Conservation (phyloP, 164 flowering plant species). For the Buxus sempervirens region DNA sequence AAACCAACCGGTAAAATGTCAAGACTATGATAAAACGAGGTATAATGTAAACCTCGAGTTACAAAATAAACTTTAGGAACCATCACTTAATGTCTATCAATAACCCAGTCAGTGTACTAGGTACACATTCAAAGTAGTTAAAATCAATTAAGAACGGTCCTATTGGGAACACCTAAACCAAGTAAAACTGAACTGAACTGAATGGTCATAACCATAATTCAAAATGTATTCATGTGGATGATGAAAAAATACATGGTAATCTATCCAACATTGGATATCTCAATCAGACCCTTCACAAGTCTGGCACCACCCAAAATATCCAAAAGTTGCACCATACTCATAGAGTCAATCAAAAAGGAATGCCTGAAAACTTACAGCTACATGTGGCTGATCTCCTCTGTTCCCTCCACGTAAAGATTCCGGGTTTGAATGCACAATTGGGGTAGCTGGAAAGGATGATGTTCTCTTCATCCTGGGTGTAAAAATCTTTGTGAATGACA, state of each 20-base stretch:
- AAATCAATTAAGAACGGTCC: no score
- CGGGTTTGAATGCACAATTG: constrained; percentile 71
- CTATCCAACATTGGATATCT: not conserved
- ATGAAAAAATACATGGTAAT: not conserved
- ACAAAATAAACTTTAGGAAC: not conserved
- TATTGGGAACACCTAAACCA: no score
- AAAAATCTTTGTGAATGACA: constrained; percentile 65
- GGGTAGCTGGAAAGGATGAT: constrained; percentile 81
- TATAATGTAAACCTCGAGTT: not conserved
- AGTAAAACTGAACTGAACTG: no score
- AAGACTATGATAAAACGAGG: not conserved
- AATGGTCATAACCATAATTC: not conserved
- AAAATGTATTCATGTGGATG: not conserved
- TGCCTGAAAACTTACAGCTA: constrained; percentile 38
- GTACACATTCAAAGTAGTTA: no score
- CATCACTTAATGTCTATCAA: not conserved
- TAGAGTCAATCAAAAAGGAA: not conserved
- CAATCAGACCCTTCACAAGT: not conserved
- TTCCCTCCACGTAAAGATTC: constrained; percentile 64
- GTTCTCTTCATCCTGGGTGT: constrained; percentile 48
- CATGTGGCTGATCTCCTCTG: constrained; percentile 21
- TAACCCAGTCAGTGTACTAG: not conserved
- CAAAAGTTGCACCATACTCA: not conserved
- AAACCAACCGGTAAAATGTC: not conserved
- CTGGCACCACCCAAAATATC: not conserved